Conservation (phyloP, 257 asterid genomes). For the Henckelia pumila region DNA sequence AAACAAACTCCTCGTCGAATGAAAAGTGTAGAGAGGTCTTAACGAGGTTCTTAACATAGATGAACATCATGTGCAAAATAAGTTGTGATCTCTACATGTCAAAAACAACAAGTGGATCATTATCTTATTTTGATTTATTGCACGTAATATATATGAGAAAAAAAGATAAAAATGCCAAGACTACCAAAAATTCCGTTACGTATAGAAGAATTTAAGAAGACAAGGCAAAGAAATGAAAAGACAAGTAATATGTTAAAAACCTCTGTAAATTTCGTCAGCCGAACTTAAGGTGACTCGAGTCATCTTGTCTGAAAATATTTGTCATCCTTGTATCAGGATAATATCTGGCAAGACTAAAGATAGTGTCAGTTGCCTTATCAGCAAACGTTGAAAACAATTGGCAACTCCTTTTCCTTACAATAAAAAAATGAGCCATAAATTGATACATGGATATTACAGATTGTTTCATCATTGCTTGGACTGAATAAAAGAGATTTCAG, state of each 20-base stretch:
- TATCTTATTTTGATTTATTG: neutral
- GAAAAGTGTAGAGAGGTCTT: conserved; percentile 8
- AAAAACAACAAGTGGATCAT: neutral
- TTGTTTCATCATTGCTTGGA: conserved; percentile 24
- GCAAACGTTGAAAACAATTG: conserved; percentile 51
- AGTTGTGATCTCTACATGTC: neutral
- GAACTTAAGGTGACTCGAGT: conserved; percentile 47
- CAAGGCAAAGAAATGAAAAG: conserved; percentile 17
- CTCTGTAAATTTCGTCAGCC: conserved; percentile 67
- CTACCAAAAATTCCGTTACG: neutral
- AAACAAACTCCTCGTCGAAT: neutral
- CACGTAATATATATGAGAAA: too few relatives aligned
- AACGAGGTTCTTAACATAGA: neutral
- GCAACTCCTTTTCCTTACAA: conserved; percentile 66
- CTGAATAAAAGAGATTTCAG: conserved; percentile 17
- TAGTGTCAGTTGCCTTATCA: conserved; percentile 42
- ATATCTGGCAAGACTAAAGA: conserved; percentile 41
- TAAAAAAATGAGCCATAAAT: conserved; percentile 7
- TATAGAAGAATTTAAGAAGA: conserved; percentile 6
- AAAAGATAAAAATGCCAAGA: conserved; percentile 17
- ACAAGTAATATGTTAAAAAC: conserved; percentile 28
- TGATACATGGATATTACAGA: conserved; percentile 12
- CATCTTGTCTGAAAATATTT: conserved; percentile 32
- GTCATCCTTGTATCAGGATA: conserved; percentile 30
- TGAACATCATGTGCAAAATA: neutral